Conservation (phyloP, 108 stramenopile genomes). For the Cyclotella kingstonii region DNA sequence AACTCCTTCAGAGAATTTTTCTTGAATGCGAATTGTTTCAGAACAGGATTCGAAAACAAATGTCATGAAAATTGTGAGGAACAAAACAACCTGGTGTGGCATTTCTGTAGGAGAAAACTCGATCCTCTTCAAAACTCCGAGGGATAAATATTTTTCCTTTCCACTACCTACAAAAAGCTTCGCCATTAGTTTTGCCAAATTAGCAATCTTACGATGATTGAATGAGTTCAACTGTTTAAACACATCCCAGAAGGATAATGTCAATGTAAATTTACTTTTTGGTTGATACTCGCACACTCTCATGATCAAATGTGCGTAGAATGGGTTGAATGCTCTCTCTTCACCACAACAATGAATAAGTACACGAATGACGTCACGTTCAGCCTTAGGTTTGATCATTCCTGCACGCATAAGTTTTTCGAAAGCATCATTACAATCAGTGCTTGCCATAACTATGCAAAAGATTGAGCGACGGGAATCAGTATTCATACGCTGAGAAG, state of each 20-base stretch:
- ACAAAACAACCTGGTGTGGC: slow-evolving; percentile 66
- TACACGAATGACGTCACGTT: slow-evolving; percentile 92
- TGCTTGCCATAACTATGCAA: slow-evolving; percentile 89
- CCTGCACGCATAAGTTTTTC: slow-evolving; percentile 85
- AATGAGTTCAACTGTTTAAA: slow-evolving; percentile 89
- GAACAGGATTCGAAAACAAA: slow-evolving; percentile 65
- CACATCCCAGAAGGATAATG: slow-evolving; percentile 92
- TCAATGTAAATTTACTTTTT: slow-evolving; percentile 89
- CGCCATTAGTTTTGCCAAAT: slow-evolving; percentile 86
- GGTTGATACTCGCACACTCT: slow-evolving; percentile 88
- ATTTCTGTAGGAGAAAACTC: slow-evolving; percentile 75
- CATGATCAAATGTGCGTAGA: slow-evolving; percentile 87
- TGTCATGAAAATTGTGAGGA: slow-evolving; percentile 74
- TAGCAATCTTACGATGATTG: slow-evolving; percentile 76
- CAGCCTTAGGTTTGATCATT: slow-evolving; percentile 79
- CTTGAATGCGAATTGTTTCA: slow-evolving; percentile 43
- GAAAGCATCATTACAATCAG: slow-evolving; percentile 93
- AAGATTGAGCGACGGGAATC: slow-evolving; percentile 89
- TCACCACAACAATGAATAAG: slow-evolving; percentile 91
- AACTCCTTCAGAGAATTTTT: slow-evolving; percentile 45
- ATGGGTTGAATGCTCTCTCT: slow-evolving; percentile 91
- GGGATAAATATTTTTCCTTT: slow-evolving; percentile 55
- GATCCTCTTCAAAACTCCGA: slow-evolving; percentile 76
- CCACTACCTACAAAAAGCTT: slow-evolving; percentile 78
- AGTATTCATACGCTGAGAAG: slow-evolving; percentile 94